Conservation (phyloP, 1,284 basidiomycete species). For the Ustilago bromivora region DNA sequence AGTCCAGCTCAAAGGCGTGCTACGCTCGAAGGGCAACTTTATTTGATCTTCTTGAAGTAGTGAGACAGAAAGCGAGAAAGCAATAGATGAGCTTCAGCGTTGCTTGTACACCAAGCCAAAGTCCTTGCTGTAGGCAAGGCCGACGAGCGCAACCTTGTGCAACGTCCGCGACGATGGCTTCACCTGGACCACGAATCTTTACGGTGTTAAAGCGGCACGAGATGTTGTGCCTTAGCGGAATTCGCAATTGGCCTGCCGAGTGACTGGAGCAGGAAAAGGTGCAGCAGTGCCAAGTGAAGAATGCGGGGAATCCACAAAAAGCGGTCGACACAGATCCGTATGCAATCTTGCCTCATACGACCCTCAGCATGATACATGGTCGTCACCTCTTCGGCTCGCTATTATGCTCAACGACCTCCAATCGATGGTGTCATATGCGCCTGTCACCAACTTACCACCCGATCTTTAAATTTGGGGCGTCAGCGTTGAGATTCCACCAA, state of each 20-base stretch:
- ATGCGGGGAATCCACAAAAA: conserved; percentile 18
- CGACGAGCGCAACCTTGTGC: background rate
- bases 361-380: background rate
- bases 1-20: background rate
- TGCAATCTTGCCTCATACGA: conserved; percentile 10
- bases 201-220: background rate
- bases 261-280: background rate
- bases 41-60: background rate
- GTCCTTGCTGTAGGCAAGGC: background rate
- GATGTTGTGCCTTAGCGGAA: conserved; percentile 4
- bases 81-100: no score
- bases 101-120: no score
- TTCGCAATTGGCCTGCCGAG: conserved; percentile 7
- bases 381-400: background rate
- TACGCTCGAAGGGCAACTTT: background rate
- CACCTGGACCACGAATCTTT: background rate
- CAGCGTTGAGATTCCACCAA: background rate
- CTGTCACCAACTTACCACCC: conserved; percentile 11
- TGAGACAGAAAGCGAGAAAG: background rate
- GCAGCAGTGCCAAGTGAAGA: background rate
- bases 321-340: conserved; percentile 12
- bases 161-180: background rate
- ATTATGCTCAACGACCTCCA: background rate
- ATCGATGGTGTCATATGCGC: background rate
- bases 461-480: background rate